These are phyloP conservation scores for Lithospermum erythrorhizon DNA, from an alignment of 257 asterid species.

Conservation along the genomic window DNA sequence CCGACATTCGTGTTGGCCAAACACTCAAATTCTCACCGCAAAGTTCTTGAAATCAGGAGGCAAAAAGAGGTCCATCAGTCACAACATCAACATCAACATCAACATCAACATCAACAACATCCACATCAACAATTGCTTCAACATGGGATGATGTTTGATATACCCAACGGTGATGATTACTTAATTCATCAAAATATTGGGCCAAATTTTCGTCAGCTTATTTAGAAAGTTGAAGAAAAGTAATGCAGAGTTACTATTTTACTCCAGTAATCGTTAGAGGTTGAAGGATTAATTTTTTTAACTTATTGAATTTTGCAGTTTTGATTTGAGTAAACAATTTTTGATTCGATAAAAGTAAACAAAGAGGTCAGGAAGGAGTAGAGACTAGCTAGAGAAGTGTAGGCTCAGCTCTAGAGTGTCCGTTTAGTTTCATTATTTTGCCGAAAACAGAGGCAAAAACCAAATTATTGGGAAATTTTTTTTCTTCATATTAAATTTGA, in stretches of 20 bases:
- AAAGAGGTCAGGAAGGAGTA: not conserved
- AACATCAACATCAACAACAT: constrained; percentile 58
- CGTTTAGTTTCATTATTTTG: not conserved
- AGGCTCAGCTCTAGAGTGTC: not conserved
- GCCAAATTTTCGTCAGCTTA: constrained; percentile 65
- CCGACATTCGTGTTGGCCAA: constrained; percentile 75
- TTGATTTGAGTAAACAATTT: not conserved
- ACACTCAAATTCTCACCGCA: constrained; percentile 84
- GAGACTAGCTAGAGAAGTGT: not conserved
- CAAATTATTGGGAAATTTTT: not conserved
- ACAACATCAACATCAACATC: constrained; percentile 63
- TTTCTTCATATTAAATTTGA: not conserved
- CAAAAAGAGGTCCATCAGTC: constrained; percentile 54
- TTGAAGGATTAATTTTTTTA: no score
- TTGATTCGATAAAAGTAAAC: not conserved
- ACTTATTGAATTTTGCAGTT: not conserved
- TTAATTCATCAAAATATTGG: constrained; percentile 75
- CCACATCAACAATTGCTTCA: constrained; percentile 51
- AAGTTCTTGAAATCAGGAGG: constrained; percentile 74
- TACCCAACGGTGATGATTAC: constrained; percentile 55
- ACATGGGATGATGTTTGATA: constrained; percentile 63
- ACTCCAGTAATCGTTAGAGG: no score
- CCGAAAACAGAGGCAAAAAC: not conserved
- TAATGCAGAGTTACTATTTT: no score
- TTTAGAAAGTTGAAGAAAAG: constrained; percentile 5